Percentiles rank a stretch among this genome's conserved stretches.
These are phyloP conservation scores for Ogataea pignaliae DNA, from an alignment of 805 yeast genomes.

Conservation along the genomic window DNA sequence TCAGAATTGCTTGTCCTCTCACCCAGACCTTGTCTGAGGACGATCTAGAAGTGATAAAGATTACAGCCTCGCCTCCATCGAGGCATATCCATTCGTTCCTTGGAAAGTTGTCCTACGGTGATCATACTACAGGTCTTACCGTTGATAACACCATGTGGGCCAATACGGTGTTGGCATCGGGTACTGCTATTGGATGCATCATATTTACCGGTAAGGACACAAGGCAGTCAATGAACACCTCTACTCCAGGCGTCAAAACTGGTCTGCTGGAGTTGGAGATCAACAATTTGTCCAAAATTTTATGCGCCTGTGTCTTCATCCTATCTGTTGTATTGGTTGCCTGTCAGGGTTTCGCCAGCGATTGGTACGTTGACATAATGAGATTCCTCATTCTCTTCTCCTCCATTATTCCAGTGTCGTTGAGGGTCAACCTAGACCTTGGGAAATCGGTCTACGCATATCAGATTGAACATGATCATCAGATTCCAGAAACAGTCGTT, in stretches of 20 bases:
- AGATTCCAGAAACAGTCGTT: constrained; percentile 84
- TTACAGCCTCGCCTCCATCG: constrained; percentile 77
- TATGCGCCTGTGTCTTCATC: constrained; percentile 81
- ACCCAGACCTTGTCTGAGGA: constrained; percentile 61
- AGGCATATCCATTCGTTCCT: constrained; percentile 77
- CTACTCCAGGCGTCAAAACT: constrained; percentile 78
- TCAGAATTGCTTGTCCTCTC: constrained; percentile 68
- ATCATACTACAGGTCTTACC: constrained; percentile 57
- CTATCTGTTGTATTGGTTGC: constrained; percentile 75
- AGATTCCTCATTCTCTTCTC: constrained; percentile 88
- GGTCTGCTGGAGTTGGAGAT: constrained; percentile 90
- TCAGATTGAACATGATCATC: constrained; percentile 83
- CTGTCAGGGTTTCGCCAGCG: constrained; percentile 63
- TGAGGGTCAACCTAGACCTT: constrained; percentile 89
- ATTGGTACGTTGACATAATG: constrained; percentile 90
- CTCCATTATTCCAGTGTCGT: constrained; percentile 92
- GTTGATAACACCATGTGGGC: constrained; percentile 98
- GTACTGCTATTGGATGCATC: constrained; percentile 83
- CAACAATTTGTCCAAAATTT: constrained; percentile 78
- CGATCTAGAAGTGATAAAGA: constrained; percentile 47
- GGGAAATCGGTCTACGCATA: constrained; percentile 95
- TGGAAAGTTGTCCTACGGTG: constrained; percentile 65
- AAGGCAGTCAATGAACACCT: constrained; percentile 91
- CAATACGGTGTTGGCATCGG: constrained; percentile 93
- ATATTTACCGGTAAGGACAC: constrained; percentile 92